Percentiles rank a stretch among this genome's conserved stretches.
Conservation (phyloP, 202 grass and related monocot species). For the Eragrostis tef region DNA sequence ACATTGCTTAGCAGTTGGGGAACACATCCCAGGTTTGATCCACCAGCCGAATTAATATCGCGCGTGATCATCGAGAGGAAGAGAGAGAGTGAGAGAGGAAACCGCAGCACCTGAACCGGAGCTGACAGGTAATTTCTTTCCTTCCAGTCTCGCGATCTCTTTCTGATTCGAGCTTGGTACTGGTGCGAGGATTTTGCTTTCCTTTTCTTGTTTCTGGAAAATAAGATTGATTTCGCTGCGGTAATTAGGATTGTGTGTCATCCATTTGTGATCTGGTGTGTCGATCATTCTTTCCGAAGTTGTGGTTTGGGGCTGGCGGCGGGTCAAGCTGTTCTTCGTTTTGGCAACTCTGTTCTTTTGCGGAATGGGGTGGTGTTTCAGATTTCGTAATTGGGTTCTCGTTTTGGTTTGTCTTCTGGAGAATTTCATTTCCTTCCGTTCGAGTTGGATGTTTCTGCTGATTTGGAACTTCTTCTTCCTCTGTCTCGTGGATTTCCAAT, state of each 20-base stretch:
- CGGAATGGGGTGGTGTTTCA: not conserved
- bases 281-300: not conserved
- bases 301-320: not conserved
- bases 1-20: constrained; percentile 30
- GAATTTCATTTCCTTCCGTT: not conserved
- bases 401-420: not conserved
- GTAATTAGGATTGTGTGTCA: not conserved
- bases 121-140: not conserved
- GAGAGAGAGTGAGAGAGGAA: not conserved
- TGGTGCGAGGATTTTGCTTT: not conserved
- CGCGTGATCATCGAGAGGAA: not conserved
- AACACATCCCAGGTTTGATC: constrained; percentile 17
- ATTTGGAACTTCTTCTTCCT: too few relatives aligned
- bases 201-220: not conserved
- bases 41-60: not conserved
- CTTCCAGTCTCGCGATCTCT: not conserved
- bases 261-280: not conserved
- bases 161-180: not conserved
- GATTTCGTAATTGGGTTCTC: not conserved
- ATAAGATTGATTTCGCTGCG: not conserved
- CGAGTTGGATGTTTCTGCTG: not conserved
- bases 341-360: not conserved
- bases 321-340: not conserved
- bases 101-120: not conserved
- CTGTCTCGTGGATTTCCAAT: not conserved